These are phyloP conservation scores for Entomortierella beljakovae DNA, from an alignment of 192 early-diverging fungal species.

Conservation along the genomic window DNA sequence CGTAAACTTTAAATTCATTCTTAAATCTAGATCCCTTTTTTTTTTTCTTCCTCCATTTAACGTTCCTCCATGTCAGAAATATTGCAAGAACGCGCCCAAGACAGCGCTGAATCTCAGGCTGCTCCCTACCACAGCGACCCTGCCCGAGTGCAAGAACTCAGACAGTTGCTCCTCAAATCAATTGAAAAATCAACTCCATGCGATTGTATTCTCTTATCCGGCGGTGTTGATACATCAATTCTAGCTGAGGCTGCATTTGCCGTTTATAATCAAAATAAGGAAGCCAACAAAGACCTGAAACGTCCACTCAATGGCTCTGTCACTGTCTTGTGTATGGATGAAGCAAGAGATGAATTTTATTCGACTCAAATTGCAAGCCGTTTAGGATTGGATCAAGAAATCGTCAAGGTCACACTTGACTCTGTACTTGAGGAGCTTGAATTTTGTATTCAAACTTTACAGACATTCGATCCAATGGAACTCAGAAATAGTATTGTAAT, in stretches of 20 bases:
- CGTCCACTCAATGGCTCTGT: conserved; percentile 58
- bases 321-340: conserved; percentile 62
- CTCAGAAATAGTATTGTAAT: conserved; percentile 73
- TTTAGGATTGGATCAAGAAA: conserved; percentile 56
- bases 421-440: conserved; percentile 57
- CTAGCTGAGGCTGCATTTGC: conserved; percentile 60
- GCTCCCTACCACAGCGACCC: conserved; percentile 40
- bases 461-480: conserved; percentile 81
- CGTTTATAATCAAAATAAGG: conserved; percentile 16
- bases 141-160: conserved; percentile 24
- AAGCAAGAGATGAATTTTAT: conserved; percentile 66
- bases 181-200: conserved; percentile 42
- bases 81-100: background rate
- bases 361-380: conserved; percentile 61
- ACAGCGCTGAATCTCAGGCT: background rate
- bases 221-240: conserved; percentile 81
- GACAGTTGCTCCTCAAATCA: conserved; percentile 27
- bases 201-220: conserved; percentile 62
- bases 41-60: background rate
- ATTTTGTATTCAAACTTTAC: conserved; percentile 63
- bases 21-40: background rate
- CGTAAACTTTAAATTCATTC: too few relatives aligned
- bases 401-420: conserved; percentile 60
- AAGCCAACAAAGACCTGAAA: background rate
- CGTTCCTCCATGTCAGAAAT: conserved; percentile 5